Conservation (phyloP, 306 rosid genomes). For the Cucumis cinereus region DNA sequence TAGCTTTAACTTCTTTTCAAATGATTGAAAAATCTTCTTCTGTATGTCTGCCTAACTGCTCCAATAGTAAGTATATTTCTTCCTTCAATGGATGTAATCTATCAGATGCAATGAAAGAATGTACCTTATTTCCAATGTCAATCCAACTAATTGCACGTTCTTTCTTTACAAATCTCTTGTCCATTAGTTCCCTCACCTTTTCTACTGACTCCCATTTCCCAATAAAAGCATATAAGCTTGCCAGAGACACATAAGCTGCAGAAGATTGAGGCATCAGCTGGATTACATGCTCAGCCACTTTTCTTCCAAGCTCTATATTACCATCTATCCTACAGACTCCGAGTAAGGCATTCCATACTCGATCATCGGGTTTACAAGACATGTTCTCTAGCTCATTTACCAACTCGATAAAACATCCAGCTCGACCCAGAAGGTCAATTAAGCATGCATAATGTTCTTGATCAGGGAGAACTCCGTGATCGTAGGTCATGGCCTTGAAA, state of each 20-base stretch:
- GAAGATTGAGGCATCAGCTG: constrained; percentile 47
- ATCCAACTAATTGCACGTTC: constrained; percentile 43
- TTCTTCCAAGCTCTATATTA: constrained; percentile 39
- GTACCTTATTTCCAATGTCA: constrained; percentile 38
- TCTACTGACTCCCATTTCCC: constrained; percentile 52
- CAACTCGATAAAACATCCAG: constrained; percentile 33
- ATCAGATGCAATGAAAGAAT: constrained; percentile 44
- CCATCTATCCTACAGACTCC: constrained; percentile 45
- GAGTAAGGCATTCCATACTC: constrained; percentile 41
- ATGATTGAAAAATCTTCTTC: constrained; percentile 24
- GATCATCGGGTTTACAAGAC: constrained; percentile 40
- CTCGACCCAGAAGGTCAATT: constrained; percentile 55
- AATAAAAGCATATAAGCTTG: constrained; percentile 43
- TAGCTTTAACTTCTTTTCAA: constrained; percentile 12
- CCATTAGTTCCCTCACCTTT: constrained; percentile 44
- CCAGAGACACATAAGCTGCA: constrained; percentile 38
- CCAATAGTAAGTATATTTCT: constrained; percentile 37
- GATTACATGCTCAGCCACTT: constrained; percentile 43
- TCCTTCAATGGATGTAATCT: constrained; percentile 43
- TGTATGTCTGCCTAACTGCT: constrained; percentile 38
- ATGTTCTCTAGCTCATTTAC: constrained; percentile 32
- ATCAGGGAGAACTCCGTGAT: constrained; percentile 44
- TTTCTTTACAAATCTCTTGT: constrained; percentile 36
- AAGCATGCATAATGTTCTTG: constrained; percentile 70
- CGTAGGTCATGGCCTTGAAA: constrained; percentile 47